These are phyloP conservation scores for Blastocrithidia nonstop DNA, from an alignment of 208 protist species.

Conservation along the genomic window DNA sequence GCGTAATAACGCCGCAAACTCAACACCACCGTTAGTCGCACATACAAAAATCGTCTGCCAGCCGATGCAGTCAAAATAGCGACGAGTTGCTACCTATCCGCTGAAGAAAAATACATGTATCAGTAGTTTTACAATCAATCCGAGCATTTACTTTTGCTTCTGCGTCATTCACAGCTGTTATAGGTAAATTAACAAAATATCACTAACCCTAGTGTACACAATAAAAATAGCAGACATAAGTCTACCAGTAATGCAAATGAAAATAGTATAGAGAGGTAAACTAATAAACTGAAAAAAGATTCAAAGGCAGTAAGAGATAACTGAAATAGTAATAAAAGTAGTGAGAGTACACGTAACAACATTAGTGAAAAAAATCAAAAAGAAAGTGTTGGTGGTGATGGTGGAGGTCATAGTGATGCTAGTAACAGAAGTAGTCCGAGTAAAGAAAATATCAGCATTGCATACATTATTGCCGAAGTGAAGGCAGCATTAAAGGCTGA, in stretches of 20 bases:
- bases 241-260: no score
- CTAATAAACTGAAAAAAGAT: no score
- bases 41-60: constrained; percentile 43
- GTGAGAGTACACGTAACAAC: not conserved
- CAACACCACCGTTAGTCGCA: constrained; percentile 43
- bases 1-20: constrained; percentile 55
- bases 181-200: no score
- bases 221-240: no score
- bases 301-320: constrained; percentile 1
- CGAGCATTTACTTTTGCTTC: constrained; percentile 50
- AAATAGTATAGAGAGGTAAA: no score
- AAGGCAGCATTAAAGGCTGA: constrained; percentile 1
- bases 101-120: constrained; percentile 76
- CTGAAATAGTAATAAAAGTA: not conserved
- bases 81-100: constrained; percentile 48
- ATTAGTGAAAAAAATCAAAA: constrained; percentile 3
- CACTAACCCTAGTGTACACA: no score
- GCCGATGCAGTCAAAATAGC: constrained; percentile 26
- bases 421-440: not conserved
- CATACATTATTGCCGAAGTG: no score
- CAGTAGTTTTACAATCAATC: constrained; percentile 78
- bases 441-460: not conserved
- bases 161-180: constrained; percentile 34
- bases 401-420: constrained; percentile 12
- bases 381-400: constrained; percentile 2